A percentile compares a stretch with the other conserved stretches of the same genome.
Conservation (phyloP, 169 alveolate species). For the Eimeria maxima region DNA sequence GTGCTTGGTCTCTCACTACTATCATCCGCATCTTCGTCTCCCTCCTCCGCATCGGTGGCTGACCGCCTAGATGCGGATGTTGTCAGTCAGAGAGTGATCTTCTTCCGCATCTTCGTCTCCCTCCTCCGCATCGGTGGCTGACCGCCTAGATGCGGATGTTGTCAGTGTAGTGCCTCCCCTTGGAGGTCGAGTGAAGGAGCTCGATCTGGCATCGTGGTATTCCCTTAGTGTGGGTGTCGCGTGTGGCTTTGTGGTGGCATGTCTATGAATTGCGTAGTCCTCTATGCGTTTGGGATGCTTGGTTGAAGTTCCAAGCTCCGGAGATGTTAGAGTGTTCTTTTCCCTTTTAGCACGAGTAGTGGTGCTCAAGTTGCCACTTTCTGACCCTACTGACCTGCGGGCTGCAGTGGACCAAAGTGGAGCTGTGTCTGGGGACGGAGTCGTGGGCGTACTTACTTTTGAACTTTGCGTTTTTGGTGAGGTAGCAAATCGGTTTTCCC, state of each 20-base stretch:
- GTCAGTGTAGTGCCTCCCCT: constrained; percentile 15
- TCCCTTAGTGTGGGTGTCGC: neutral
- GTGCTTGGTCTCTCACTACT: neutral
- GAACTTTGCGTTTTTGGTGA: neutral
- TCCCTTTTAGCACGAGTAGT: neutral
- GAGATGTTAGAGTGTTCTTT: constrained; percentile 1
- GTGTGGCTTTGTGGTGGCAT: neutral
- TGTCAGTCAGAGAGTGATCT: too few species aligned
- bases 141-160: neutral
- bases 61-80: constrained; percentile 15
- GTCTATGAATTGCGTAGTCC: neutral
- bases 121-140: neutral
- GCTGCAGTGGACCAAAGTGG: neutral
- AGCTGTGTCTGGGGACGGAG: neutral
- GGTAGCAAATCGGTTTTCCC: too few species aligned
- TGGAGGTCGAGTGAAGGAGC: neutral
- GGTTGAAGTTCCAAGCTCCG: neutral
- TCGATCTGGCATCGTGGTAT: neutral
- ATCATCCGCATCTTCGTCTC: neutral
- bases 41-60: neutral
- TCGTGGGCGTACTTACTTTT: neutral
- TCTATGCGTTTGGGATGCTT: neutral
- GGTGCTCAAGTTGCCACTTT: neutral
- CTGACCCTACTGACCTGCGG: neutral
- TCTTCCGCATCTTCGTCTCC: neutral